Percentiles rank a stretch among this genome's conserved stretches.
These are phyloP conservation scores for Corymbia calophylla DNA, from an alignment of 441 rosid genomes.

Conservation along the genomic window DNA sequence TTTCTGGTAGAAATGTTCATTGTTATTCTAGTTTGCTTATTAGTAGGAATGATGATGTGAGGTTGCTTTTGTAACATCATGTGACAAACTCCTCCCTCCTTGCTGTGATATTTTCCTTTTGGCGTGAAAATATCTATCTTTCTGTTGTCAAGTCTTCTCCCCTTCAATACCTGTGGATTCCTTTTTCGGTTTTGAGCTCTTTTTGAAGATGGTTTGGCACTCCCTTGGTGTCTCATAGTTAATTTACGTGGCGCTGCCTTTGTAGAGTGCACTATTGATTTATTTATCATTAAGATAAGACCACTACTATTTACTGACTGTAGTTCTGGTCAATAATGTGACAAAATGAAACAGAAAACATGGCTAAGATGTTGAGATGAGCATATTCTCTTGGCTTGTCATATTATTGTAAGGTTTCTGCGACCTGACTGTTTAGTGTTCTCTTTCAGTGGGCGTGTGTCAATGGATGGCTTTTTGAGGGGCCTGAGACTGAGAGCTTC, in stretches of 20 bases:
- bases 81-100: neutral
- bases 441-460: conserved; percentile 69
- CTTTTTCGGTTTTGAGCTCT: neutral
- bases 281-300: neutral
- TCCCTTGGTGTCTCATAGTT: neutral
- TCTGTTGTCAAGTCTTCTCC: neutral
- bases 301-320: neutral
- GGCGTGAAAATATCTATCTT: neutral
- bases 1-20: neutral
- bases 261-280: neutral
- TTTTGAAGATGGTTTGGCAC: neutral
- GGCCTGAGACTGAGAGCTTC: conserved; percentile 54
- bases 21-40: neutral
- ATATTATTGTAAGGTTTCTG: neutral
- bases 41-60: neutral
- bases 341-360: neutral
- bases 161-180: neutral
- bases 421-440: neutral
- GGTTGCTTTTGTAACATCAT: neutral
- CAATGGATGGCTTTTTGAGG: conserved; percentile 44
- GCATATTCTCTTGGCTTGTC: neutral
- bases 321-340: neutral
- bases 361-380: neutral
- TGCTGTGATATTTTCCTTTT: neutral
- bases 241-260: neutral